Evolutionary conservation across 1,284 basidiomycete genomes (phyloP).

Genomic region (Heimioporus punctisporus): DNA sequence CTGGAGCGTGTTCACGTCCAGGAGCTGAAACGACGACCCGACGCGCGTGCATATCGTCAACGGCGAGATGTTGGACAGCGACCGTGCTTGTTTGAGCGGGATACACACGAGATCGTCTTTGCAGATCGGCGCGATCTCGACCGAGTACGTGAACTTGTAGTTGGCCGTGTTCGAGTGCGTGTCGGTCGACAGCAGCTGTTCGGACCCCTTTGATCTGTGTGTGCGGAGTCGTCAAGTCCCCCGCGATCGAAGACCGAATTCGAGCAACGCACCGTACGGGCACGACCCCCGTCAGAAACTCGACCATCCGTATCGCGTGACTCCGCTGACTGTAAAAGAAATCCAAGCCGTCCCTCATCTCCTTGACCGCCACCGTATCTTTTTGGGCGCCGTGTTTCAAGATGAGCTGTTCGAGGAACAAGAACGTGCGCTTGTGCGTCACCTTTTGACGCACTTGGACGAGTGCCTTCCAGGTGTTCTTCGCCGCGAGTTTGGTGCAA

Average conservation of each 20-base stretch:
- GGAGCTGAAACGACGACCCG: slow-evolving; percentile 89
- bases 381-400: slow-evolving; percentile 97
- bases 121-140: slow-evolving; percentile 97
- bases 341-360: slow-evolving; percentile 94
- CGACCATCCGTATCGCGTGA: slow-evolving; percentile 98
- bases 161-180: slow-evolving; percentile 93
- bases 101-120: slow-evolving; percentile 98
- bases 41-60: slow-evolving; percentile 90
- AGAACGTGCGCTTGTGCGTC: slow-evolving; percentile 96
- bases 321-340: slow-evolving; percentile 95
- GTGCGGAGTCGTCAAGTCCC: no score
- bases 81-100: slow-evolving; percentile 80
- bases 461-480: slow-evolving; percentile 98
- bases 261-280: slow-evolving; percentile 73
- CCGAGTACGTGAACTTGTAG: slow-evolving; percentile 98
- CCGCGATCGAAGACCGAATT: no score
- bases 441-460: slow-evolving; percentile 99
- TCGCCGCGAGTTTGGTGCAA: slow-evolving; percentile 93
- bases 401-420: slow-evolving; percentile 98
- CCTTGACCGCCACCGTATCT: slow-evolving; percentile 93
- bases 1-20: slow-evolving; percentile 91
- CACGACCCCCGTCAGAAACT: slow-evolving; percentile 89
- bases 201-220: slow-evolving; percentile 84
- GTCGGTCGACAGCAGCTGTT: slow-evolving; percentile 93
- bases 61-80: slow-evolving; percentile 88